Evolutionary conservation across 139 green algal genomes (phyloP).

Genomic region (Pleodorina starrii): DNA sequence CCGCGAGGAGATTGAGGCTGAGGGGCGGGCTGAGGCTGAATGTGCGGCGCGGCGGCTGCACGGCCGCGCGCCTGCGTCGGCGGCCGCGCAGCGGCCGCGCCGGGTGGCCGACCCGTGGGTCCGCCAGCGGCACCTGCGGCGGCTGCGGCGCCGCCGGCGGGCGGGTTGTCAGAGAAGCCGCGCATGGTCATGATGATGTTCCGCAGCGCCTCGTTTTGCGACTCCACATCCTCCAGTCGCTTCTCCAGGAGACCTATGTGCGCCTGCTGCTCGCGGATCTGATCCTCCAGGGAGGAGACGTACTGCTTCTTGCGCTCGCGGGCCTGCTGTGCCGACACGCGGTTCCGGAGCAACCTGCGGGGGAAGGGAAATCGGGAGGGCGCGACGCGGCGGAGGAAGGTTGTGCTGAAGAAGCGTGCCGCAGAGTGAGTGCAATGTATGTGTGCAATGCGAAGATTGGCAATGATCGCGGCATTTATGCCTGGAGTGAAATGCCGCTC

Average conservation of each 20-base stretch:
- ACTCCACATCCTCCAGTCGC: slow-evolving; percentile 16
- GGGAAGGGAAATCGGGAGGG: too few species aligned
- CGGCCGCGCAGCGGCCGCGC: not conserved
- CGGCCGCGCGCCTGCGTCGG: not conserved
- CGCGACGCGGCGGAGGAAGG: too few species aligned
- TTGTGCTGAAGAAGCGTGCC: too few species aligned
- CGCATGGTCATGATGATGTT: slow-evolving; percentile 58
- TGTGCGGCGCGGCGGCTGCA: not conserved
- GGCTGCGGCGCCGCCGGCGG: not conserved
- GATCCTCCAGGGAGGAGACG: slow-evolving; percentile 77
- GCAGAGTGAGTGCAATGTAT: too few species aligned
- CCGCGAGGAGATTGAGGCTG: too few species aligned
- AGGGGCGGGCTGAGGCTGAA: too few species aligned
- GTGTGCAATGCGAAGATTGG: too few species aligned
- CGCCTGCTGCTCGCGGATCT: slow-evolving; percentile 43
- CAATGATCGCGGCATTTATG: too few species aligned
- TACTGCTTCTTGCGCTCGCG: slow-evolving; percentile 90
- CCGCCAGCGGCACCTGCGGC: not conserved
- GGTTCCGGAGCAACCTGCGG: slow-evolving; percentile 84
- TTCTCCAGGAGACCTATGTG: slow-evolving; percentile 39
- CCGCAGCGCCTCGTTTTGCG: slow-evolving; percentile 43
- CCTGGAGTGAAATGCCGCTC: too few species aligned
- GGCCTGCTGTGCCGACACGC: slow-evolving; percentile 90
- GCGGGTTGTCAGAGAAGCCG: not conserved
- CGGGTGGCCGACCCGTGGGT: not conserved